Base-by-base conservation (phyloP, 805 yeast genomes). In the Blastobotrys attinorum region DNA sequence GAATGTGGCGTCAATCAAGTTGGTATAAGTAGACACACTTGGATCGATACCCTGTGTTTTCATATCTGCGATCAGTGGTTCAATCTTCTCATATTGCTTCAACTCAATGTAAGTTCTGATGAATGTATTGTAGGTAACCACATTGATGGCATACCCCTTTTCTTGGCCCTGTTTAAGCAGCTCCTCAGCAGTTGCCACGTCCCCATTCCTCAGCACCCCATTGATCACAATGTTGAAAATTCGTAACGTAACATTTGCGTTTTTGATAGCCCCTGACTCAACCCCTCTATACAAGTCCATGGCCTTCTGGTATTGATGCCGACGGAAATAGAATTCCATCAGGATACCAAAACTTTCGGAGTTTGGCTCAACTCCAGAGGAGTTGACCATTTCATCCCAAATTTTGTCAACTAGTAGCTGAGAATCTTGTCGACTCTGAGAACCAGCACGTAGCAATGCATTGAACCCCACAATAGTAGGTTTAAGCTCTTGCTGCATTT, bases 11-110 rank as follows among this genome's bases (percentile, higher is more conserved):
- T 80, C 79, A 42, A 81, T 67, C 20, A 80, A 62, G 29, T 74
- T 71, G 3, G 88, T 73, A 60, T 76, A 76, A 2, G 89, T 80
- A 15, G 77, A 77, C 37, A 77, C 67, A 56, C 79, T 84, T 22
- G 82, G 81, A 31, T 66, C 54, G 20, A 80, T 59, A 2, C 63
- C 57, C 21, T 63, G 46, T 25, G 57, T 58, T 32, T 55, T 57
- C 76, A 79, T 72, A 46, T 65, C 64, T 27, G 69, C 63, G 34
- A 81, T 59, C 11, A 75, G 64, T n/a, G 65, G 67, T n/a, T 66
- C 64, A 3, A 81, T 81, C 38, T 66, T 66, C 23, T 64, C 68
- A 47, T 57, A 57, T 17, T 76, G 66, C 33, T 66, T 63, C 5
- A 43, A 46, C 31, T 64, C 62, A 16, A 73, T 63, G 43, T 74